Evolutionary conservation across 2,329 filamentous ascomycete genomes (phyloP).

Genomic region (Claviceps purpurea): DNA sequence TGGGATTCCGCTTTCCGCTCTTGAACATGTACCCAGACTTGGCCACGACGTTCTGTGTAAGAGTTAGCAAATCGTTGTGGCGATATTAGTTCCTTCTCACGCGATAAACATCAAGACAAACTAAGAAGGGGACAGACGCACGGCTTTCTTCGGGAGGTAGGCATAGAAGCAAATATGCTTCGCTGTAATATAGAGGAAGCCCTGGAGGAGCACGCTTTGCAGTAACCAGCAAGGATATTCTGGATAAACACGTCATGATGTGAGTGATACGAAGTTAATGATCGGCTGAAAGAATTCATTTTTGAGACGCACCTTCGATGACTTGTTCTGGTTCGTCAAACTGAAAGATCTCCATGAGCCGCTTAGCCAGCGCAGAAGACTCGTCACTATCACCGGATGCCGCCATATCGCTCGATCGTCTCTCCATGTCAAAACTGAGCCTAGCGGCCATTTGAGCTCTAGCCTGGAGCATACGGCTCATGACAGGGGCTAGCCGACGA

Average conservation of each 20-base stretch:
- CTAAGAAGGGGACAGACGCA: slow-evolving; percentile 25
- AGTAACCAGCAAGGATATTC: slow-evolving; percentile 92
- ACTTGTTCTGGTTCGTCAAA: slow-evolving; percentile 76
- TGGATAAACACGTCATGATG: slow-evolving; percentile 13
- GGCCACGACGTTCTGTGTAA: slow-evolving; percentile 48
- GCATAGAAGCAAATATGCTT: slow-evolving; percentile 95
- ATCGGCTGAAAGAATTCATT: background rate
- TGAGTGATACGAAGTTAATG: slow-evolving; percentile 5
- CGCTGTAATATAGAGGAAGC: slow-evolving; percentile 89
- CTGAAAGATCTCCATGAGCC: slow-evolving; percentile 72
- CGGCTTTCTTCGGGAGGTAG: slow-evolving; percentile 86
- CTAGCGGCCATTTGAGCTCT: slow-evolving; percentile 48
- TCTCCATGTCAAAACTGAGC: slow-evolving; percentile 43
- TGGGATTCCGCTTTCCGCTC: slow-evolving; percentile 74
- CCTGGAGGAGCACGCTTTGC: slow-evolving; percentile 82
- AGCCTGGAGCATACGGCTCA: slow-evolving; percentile 67
- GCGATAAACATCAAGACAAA: background rate
- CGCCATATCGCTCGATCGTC: slow-evolving; percentile 26
- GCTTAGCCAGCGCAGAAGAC: slow-evolving; percentile 50
- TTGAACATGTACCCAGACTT: slow-evolving; percentile 87
- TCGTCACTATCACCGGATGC: slow-evolving; percentile 22
- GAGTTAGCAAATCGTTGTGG: slow-evolving; percentile 7
- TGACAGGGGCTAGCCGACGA: slow-evolving; percentile 48
- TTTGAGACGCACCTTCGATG: slow-evolving; percentile 49
- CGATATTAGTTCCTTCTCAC: no score